Evolutionary conservation across 257 asterid species (phyloP).

Genomic region (Solanum dulcamara): DNA sequence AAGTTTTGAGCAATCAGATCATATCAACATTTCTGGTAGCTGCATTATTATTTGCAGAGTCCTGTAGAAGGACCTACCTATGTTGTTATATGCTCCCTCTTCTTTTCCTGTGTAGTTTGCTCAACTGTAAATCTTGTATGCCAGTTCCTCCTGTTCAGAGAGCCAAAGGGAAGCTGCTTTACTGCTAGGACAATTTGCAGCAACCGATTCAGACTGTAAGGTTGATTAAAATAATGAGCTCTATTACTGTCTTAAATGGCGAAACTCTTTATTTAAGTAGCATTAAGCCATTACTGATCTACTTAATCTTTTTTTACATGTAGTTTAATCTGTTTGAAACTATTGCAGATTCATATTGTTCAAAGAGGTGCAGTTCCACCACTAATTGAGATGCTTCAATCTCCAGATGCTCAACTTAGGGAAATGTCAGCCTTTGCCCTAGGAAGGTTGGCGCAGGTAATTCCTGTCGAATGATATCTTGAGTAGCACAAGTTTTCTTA

Average conservation of each 20-base stretch:
- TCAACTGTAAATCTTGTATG: background rate
- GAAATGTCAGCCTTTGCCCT: slow-evolving; percentile 99
- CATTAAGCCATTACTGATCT: background rate
- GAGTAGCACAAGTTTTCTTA: background rate
- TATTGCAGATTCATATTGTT: slow-evolving; percentile 77
- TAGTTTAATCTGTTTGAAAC: background rate
- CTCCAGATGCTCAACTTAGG: slow-evolving; percentile 82
- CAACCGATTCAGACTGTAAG: slow-evolving; percentile 98
- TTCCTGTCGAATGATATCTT: background rate
- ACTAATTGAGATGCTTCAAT: slow-evolving; percentile 89
- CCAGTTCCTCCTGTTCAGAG: slow-evolving; percentile 95
- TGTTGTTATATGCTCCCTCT: background rate
- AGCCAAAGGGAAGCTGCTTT: slow-evolving; percentile 99
- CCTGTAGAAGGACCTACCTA: background rate
- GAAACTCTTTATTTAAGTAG: background rate
- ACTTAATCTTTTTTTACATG: background rate
- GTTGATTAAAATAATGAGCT: slow-evolving; percentile 34
- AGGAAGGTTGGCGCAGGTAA: slow-evolving; percentile 98
- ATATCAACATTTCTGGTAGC: background rate
- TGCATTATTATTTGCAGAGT: background rate
- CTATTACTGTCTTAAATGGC: background rate
- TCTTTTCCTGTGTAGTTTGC: background rate
- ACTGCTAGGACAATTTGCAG: slow-evolving; percentile 98
- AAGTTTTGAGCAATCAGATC: background rate
- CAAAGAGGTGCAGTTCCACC: slow-evolving; percentile 99